Conservation (phyloP, 768 basidiomycete genomes). For the Termitomyces sp. region DNA sequence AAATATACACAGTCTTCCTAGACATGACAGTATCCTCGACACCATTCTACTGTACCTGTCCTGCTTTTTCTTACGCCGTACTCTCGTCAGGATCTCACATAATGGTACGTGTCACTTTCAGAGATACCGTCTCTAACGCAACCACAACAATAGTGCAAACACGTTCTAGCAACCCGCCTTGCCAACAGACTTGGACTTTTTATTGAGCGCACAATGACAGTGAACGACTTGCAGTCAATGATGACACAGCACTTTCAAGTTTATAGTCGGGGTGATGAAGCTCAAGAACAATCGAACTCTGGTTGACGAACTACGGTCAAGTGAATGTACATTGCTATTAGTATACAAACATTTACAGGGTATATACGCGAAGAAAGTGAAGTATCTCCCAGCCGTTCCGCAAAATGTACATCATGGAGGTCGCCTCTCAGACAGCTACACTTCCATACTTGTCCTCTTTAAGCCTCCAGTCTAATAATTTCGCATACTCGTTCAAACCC, state of each 20-base stretch:
- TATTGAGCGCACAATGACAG: conserved; percentile 39
- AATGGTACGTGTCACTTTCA: conserved; percentile 40
- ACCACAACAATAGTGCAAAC: conserved; percentile 58
- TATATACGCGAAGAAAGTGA: conserved; percentile 1
- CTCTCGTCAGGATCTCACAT: conserved; percentile 53
- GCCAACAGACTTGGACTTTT: conserved; percentile 49
- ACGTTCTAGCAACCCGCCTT: conserved; percentile 61
- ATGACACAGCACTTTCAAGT: conserved; percentile 28
- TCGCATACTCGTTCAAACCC: conserved; percentile 53
- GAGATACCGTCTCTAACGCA: not conserved
- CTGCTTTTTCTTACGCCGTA: conserved; percentile 63
- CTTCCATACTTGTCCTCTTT: conserved; percentile 26
- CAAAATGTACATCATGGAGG: not conserved
- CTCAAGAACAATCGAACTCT: not conserved
- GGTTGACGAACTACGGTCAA: not conserved
- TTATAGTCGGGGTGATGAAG: not conserved
- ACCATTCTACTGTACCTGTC: conserved; percentile 67
- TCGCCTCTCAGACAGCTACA: conserved; percentile 1
- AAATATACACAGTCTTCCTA: conserved; percentile 54
- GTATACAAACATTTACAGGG: not conserved
- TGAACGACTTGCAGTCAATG: conserved; percentile 43
- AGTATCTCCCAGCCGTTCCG: not conserved
- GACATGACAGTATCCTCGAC: conserved; percentile 30
- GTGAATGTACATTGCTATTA: not conserved
- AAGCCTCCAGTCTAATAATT: conserved; percentile 53